phyloP scores from a whole-genome alignment of 768 basidiomycete genomes.

The Podaxis sp. region DNA sequence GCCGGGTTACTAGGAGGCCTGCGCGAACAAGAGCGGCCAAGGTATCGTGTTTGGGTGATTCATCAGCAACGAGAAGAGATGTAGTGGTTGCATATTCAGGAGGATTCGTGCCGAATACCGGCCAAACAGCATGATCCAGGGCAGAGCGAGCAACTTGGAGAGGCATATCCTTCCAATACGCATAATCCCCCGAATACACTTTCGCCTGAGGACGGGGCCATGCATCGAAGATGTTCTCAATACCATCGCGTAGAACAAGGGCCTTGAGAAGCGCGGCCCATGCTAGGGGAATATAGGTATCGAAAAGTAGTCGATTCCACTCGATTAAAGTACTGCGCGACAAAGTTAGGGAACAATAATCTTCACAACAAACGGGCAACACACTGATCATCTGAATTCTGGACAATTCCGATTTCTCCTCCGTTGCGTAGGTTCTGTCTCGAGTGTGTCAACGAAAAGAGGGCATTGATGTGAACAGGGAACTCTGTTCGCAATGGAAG shows the following conservation, averaged over 20 bases:
- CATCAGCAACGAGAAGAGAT: slow-evolving; percentile 26
- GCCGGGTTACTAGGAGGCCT: slow-evolving; percentile 34
- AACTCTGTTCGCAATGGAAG: slow-evolving; percentile 45
- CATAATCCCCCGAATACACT: slow-evolving; percentile 35
- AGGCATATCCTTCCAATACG: slow-evolving; percentile 37
- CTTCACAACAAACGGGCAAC: slow-evolving; percentile 14
- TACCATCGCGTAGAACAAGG: slow-evolving; percentile 20
- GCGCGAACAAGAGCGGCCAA: slow-evolving; percentile 29
- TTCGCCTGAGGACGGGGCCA: slow-evolving; percentile 37
- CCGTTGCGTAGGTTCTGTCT: slow-evolving; percentile 44
- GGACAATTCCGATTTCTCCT: slow-evolving; percentile 35
- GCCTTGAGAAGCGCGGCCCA: slow-evolving; percentile 37
- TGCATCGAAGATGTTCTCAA: slow-evolving; percentile 31
- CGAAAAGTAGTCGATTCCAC: slow-evolving; percentile 49
- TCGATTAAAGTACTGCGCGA: slow-evolving; percentile 36
- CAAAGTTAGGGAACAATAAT: not conserved
- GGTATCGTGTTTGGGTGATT: slow-evolving; percentile 17
- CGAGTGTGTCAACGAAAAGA: slow-evolving; percentile 45
- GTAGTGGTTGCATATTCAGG: not conserved
- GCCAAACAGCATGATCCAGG: slow-evolving; percentile 32
- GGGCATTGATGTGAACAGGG: slow-evolving; percentile 42
- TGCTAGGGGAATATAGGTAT: slow-evolving; percentile 39
- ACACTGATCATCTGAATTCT: slow-evolving; percentile 40
- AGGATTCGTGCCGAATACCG: slow-evolving; percentile 21
- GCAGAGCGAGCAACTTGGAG: slow-evolving; percentile 26